Conservation (phyloP, 192 early-diverging fungal species). For the Coemansia sp. region DNA sequence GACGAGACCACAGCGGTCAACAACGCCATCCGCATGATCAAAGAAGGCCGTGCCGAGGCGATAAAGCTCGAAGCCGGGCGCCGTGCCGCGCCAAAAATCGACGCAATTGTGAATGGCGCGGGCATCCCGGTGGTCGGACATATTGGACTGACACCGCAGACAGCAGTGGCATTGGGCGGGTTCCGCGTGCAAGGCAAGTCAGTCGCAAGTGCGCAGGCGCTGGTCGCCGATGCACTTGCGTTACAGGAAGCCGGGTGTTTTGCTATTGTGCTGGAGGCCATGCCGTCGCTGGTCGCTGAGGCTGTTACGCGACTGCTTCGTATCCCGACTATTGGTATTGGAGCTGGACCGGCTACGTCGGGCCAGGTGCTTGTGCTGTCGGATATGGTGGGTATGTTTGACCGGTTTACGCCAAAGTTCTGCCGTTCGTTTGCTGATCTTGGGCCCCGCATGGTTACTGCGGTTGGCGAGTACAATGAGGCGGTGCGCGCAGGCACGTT, state of each 20-base stretch:
- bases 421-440: slow-evolving; percentile 85
- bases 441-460: slow-evolving; percentile 69
- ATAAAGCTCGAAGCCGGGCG: slow-evolving; percentile 96
- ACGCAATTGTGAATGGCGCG: slow-evolving; percentile 70
- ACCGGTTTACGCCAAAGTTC: slow-evolving; percentile 90
- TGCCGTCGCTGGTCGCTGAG: slow-evolving; percentile 87
- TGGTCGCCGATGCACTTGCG: slow-evolving; percentile 86
- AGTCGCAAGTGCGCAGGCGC: slow-evolving; percentile 64
- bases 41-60: slow-evolving; percentile 89
- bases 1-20: slow-evolving; percentile 71
- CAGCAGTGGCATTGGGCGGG: slow-evolving; percentile 81
- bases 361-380: slow-evolving; percentile 94
- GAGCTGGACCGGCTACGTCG: slow-evolving; percentile 81
- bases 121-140: slow-evolving; percentile 96
- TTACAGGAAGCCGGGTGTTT: slow-evolving; percentile 91
- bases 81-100: slow-evolving; percentile 77
- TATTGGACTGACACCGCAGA: slow-evolving; percentile 94
- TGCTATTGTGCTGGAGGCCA: slow-evolving; percentile 86
- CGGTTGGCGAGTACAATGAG: slow-evolving; percentile 66
- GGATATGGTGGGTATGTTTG: slow-evolving; percentile 92
- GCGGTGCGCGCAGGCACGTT: slow-evolving; percentile 79
- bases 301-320: slow-evolving; percentile 73
- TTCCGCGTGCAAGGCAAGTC: slow-evolving; percentile 94
- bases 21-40: slow-evolving; percentile 77
- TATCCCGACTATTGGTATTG: slow-evolving; percentile 97